phyloP scores from a whole-genome alignment of 2,329 filamentous ascomycete species.

The Colletotrichum noveboracense region DNA sequence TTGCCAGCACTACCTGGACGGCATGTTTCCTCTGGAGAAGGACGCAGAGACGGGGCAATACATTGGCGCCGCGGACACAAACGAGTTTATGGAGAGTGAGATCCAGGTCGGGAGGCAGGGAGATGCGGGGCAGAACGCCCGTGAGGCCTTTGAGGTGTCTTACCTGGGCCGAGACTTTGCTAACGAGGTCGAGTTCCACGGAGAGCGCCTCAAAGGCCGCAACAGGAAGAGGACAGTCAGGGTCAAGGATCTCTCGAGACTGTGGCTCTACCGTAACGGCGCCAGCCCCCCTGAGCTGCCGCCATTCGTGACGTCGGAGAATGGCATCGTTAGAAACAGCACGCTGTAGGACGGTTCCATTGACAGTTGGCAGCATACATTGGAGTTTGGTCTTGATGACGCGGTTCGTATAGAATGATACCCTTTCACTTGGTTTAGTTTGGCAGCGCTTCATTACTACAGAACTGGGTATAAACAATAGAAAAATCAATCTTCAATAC shows the following conservation, averaged over 20 bases:
- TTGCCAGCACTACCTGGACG: conserved; percentile 66
- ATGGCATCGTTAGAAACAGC: conserved; percentile 41
- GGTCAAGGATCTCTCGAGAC: conserved; percentile 65
- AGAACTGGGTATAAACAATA: neutral
- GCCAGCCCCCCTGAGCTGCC: conserved; percentile 51
- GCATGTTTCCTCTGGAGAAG: conserved; percentile 61
- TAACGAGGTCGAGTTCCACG: conserved; percentile 44
- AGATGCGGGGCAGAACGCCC: conserved; percentile 46
- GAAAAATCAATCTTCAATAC: neutral
- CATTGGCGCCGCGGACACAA: conserved; percentile 50
- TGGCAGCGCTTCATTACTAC: neutral
- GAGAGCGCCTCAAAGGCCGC: conserved; percentile 28
- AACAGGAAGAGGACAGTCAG: conserved; percentile 41
- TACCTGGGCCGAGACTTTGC: conserved; percentile 48
- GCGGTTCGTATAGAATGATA: conserved; percentile 10
- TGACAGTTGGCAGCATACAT: neutral
- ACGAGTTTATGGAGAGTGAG: conserved; percentile 66
- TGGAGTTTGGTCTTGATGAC: neutral
- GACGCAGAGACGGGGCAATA: conserved; percentile 47
- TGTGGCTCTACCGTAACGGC: conserved; percentile 70
- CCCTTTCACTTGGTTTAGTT: neutral
- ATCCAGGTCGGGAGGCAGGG: conserved; percentile 51
- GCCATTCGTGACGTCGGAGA: conserved; percentile 37
- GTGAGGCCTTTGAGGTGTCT: conserved; percentile 53
- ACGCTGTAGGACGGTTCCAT: conserved; percentile 33